These are phyloP conservation scores for Cinnamomum micranthum DNA, from an alignment of 164 flowering plant genomes.

Conservation along the genomic window DNA sequence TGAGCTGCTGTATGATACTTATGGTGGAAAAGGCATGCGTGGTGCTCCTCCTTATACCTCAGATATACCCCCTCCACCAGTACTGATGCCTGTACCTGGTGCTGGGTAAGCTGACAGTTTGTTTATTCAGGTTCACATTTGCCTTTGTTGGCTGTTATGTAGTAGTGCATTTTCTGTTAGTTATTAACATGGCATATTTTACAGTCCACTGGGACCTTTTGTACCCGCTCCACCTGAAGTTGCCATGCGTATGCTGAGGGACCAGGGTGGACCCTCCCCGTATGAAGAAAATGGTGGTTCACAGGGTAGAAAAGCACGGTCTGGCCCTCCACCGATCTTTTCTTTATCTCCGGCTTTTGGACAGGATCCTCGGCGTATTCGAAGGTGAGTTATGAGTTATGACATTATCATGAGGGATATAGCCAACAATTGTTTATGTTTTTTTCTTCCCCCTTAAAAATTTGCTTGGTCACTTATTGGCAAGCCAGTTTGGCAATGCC, in stretches of 20 bases:
- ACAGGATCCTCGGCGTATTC: constrained; percentile 90
- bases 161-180: neutral
- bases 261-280: constrained; percentile 82
- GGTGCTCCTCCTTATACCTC: constrained; percentile 61
- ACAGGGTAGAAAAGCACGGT: constrained; percentile 55
- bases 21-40: constrained; percentile 71
- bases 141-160: neutral
- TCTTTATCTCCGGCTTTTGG: constrained; percentile 61
- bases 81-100: constrained; percentile 99
- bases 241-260: constrained; percentile 92
- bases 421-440: no score
- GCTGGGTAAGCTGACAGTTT: constrained; percentile 71
- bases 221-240: constrained; percentile 99
- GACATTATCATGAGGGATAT: no score
- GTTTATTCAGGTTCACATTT: neutral
- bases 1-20: constrained; percentile 69
- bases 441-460: no score
- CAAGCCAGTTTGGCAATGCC: no score
- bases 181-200: constrained; percentile 4
- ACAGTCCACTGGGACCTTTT: constrained; percentile 98
- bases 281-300: constrained; percentile 52
- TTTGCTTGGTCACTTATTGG: no score
- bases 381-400: constrained; percentile 45
- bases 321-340: constrained; percentile 66
- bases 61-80: constrained; percentile 72